A percentile compares a stretch with the other conserved stretches of the same genome.
These are phyloP conservation scores for Leccinum uliginosum DNA, from an alignment of 768 basidiomycete genomes.

Conservation along the genomic window DNA sequence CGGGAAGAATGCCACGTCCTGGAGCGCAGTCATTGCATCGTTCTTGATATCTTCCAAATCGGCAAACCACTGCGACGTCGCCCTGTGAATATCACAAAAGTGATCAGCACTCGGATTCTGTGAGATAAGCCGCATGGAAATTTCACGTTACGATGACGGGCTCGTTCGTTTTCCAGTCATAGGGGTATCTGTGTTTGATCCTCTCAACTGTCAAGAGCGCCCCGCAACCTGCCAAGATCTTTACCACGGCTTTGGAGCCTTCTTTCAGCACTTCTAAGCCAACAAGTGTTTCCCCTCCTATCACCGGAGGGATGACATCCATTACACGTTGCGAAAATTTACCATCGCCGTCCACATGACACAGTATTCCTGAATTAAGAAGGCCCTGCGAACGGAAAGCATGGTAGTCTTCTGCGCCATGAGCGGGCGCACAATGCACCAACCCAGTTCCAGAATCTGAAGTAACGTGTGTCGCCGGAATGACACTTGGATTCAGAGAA, in stretches of 20 bases:
- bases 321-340: constrained; percentile 58
- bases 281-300: constrained; percentile 47
- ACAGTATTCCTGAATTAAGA: constrained; percentile 53
- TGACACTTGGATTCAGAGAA: constrained; percentile 37
- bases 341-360: constrained; percentile 80
- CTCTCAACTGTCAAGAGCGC: constrained; percentile 60
- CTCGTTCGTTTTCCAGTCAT: constrained; percentile 94
- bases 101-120: not conserved
- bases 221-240: constrained; percentile 50
- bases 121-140: not conserved
- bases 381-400: constrained; percentile 59
- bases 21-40: constrained; percentile 63
- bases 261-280: constrained; percentile 71
- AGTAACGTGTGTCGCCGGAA: constrained; percentile 75
- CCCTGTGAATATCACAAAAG: constrained; percentile 38
- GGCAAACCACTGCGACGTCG: constrained; percentile 98
- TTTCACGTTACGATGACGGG: constrained; percentile 87
- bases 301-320: constrained; percentile 38
- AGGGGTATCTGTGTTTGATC: constrained; percentile 87
- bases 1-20: constrained; percentile 73
- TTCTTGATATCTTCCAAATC: constrained; percentile 83
- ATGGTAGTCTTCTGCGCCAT: constrained; percentile 89
- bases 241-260: constrained; percentile 65
- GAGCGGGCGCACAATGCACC: constrained; percentile 93
- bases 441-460: constrained; percentile 89